These are phyloP conservation scores for Ophiostoma sp. DNA, from an alignment of 2,329 filamentous ascomycete species.

Conservation along the genomic window DNA sequence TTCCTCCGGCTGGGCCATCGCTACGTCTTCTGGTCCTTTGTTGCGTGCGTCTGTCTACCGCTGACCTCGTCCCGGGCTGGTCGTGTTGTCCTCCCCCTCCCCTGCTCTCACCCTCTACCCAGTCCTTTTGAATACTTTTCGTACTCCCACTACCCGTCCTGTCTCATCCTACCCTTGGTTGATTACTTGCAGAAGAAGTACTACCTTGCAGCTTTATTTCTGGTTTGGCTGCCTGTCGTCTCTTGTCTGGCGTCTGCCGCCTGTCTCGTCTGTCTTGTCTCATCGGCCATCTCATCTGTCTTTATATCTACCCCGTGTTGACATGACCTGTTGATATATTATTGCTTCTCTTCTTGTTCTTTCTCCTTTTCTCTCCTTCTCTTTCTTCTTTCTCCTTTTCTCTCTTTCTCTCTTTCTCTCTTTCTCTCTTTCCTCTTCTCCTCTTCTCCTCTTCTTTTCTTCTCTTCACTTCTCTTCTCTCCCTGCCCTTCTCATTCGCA, in stretches of 20 bases:
- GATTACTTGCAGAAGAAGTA: background rate
- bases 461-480: slow-evolving; percentile 4
- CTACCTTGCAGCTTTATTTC: slow-evolving; percentile 11
- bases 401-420: background rate
- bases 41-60: background rate
- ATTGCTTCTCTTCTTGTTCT: background rate
- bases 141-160: background rate
- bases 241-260: too few relatives aligned
- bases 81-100: background rate
- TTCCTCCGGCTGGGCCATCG: too few relatives aligned
- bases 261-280: background rate
- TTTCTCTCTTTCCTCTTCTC: background rate
- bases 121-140: slow-evolving; percentile 1
- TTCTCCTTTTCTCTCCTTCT: background rate
- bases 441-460: background rate
- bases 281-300: background rate
- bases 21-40: background rate
- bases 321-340: slow-evolving; percentile 4
- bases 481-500: slow-evolving; percentile 1
- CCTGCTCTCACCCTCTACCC: background rate
- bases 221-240: background rate
- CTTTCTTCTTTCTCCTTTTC: background rate
- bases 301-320: background rate
- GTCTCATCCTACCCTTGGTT: background rate
- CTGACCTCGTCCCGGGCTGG: background rate